A percentile compares a stretch with the other conserved stretches of the same genome.
These are phyloP conservation scores for Marsdenia floribunda DNA, from an alignment of 257 asterid genomes.

Conservation along the genomic window DNA sequence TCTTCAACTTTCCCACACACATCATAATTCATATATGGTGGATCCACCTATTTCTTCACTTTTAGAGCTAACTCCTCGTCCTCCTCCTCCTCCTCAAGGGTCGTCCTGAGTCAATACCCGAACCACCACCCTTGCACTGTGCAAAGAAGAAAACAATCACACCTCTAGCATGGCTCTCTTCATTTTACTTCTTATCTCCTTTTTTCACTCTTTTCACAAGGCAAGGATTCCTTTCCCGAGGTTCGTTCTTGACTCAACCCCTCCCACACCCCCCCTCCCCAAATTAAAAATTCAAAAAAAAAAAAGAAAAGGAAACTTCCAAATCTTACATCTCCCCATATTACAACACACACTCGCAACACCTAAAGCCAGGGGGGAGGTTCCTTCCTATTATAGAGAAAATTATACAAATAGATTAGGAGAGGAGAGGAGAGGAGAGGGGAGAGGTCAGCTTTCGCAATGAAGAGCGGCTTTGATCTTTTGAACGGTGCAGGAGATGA, in stretches of 20 bases:
- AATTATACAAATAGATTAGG: neutral
- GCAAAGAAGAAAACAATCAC: constrained; percentile 17
- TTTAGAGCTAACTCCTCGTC: constrained; percentile 33
- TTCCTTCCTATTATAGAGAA: no score
- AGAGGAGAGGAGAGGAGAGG: neutral
- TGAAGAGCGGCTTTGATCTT: constrained; percentile 82
- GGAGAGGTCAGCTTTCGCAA: constrained; percentile 48
- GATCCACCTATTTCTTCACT: neutral
- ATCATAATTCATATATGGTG: no score
- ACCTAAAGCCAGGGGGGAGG: neutral
- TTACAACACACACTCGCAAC: neutral
- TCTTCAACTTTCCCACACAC: neutral
- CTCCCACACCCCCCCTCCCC: constrained; percentile 13
- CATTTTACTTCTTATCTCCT: neutral
- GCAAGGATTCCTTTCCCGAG: constrained; percentile 41
- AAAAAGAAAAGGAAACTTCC: neutral
- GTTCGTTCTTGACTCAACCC: constrained; percentile 96
- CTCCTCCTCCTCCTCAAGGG: constrained; percentile 17
- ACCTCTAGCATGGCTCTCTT: neutral
- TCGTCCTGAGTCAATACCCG: constrained; percentile 86
- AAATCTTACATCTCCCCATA: neutral
- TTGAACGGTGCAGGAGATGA: constrained; percentile 88
- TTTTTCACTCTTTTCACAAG: constrained; percentile 26
- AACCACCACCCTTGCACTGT: constrained; percentile 69
- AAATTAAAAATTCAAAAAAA: no score